Percentiles rank a stretch among this genome's conserved stretches.
phyloP scores from a whole-genome alignment of 306 rosid species.

The Dicorynia guianensis region DNA sequence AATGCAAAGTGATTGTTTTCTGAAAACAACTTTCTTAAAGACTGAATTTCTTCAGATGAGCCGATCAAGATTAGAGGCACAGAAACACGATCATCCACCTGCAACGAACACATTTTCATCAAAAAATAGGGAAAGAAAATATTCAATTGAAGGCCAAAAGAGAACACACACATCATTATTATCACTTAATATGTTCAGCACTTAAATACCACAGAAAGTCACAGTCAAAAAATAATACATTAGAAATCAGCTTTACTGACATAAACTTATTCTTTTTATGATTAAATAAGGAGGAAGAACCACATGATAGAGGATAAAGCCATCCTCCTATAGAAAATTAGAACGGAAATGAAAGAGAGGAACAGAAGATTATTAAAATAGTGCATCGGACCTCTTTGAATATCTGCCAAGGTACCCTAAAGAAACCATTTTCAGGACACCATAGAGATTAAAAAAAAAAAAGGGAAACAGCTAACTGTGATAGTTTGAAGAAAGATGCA shows the following conservation, averaged over 20 bases:
- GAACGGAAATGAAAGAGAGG: constrained; percentile 23
- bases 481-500: background rate
- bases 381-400: constrained; percentile 10
- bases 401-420: background rate
- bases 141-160: background rate
- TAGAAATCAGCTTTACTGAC: constrained; percentile 33
- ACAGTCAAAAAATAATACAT: constrained; percentile 32
- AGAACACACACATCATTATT: background rate
- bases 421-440: background rate
- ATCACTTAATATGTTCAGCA: constrained; percentile 9
- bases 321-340: background rate
- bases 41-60: constrained; percentile 59
- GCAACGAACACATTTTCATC: constrained; percentile 48
- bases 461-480: background rate
- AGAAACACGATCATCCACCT: constrained; percentile 67
- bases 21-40: constrained; percentile 60
- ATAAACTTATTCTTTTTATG: constrained; percentile 17
- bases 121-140: constrained; percentile 32
- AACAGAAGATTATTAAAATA: constrained; percentile 25
- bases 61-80: constrained; percentile 81
- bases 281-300: constrained; percentile 27
- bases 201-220: constrained; percentile 22
- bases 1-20: constrained; percentile 71
- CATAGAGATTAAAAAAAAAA: background rate
- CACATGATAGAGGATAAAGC: constrained; percentile 18